phyloP scores from a whole-genome alignment of 2,329 filamentous ascomycete genomes.

The Thelonectria rubi region DNA sequence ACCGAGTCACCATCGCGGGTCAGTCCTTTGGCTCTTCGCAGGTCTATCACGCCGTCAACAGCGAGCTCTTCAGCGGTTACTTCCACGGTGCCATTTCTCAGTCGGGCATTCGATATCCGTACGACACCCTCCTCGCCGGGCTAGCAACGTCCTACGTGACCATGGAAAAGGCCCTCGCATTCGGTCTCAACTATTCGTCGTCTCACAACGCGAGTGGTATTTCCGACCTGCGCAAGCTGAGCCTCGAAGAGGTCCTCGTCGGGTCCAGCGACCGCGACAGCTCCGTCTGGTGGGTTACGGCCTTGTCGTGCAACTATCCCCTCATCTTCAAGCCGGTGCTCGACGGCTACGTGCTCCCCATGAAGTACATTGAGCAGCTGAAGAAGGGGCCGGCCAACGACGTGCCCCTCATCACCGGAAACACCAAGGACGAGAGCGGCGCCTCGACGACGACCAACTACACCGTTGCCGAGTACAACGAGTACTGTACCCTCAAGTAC shows the following conservation, averaged over 20 bases:
- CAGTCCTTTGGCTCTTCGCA: conserved; percentile 13
- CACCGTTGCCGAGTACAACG: conserved; percentile 16
- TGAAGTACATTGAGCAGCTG: conserved; percentile 19
- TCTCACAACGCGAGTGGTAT: conserved; percentile 10
- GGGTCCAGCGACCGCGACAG: conserved; percentile 8
- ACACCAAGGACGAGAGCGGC: conserved; percentile 24
- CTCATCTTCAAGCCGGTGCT: conserved; percentile 16
- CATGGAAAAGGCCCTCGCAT: conserved; percentile 1
- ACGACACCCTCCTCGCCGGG: conserved; percentile 10
- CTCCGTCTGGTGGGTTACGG: conserved; percentile 10
- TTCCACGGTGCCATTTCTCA: conserved; percentile 23
- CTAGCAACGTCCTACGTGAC: conserved; percentile 20
- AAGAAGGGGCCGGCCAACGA: conserved; percentile 22
- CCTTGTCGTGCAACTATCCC: conserved; percentile 4
- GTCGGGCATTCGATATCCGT: conserved; percentile 21
- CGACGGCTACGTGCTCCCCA: conserved; percentile 18
- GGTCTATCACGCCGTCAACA: conserved; percentile 24
- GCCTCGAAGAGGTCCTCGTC: conserved; percentile 8
- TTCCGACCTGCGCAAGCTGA: conserved; percentile 8
- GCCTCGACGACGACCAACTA: neutral
- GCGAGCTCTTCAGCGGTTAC: conserved; percentile 13
- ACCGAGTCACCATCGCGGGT: conserved; percentile 14
- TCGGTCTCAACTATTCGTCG: conserved; percentile 1
- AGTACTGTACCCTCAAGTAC: conserved; percentile 12
- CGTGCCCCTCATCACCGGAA: conserved; percentile 24